A percentile compares a stretch with the other conserved stretches of the same genome.
phyloP scores from a whole-genome alignment of 2,329 filamentous ascomycete species.

The Rachicladosporium sp. region DNA sequence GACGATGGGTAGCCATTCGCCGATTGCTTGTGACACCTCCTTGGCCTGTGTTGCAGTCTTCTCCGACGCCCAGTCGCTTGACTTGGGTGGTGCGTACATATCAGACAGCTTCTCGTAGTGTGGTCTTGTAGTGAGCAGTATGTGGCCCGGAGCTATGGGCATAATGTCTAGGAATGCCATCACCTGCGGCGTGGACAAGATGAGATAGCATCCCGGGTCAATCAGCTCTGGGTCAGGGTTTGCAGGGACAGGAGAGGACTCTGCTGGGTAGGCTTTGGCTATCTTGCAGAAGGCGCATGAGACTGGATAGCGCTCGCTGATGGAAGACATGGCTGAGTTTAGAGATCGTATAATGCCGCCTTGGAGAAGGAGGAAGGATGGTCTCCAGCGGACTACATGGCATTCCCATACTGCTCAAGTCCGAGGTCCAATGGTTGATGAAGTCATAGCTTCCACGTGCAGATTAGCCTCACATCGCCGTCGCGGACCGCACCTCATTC shows the following conservation, averaged over 20 bases:
- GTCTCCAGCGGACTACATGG: too few relatives aligned
- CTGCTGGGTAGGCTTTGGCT: constrained; percentile 35
- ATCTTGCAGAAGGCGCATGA: constrained; percentile 49
- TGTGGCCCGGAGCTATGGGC: constrained; percentile 70
- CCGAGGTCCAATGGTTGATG: too few relatives aligned
- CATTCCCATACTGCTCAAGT: too few relatives aligned
- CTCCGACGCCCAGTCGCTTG: constrained; percentile 9
- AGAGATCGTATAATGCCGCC: too few relatives aligned
- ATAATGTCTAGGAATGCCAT: constrained; percentile 90
- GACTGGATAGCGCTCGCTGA: constrained; percentile 28
- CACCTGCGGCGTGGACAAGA: constrained; percentile 65
- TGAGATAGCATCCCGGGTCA: constrained; percentile 39
- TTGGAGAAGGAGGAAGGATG: too few relatives aligned
- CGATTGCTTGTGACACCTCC: constrained; percentile 19
- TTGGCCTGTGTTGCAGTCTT: constrained; percentile 8
- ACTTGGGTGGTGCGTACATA: constrained; percentile 28
- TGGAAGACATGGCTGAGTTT: constrained; percentile 2
- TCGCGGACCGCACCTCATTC: too few relatives aligned
- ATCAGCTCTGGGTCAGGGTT: constrained; percentile 22
- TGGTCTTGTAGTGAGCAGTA: constrained; percentile 65
- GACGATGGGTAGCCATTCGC: constrained; percentile 54
- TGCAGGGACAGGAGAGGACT: constrained; percentile 16
- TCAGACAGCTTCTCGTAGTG: constrained; percentile 72
- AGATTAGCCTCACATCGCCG: too few relatives aligned
- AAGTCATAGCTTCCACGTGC: too few relatives aligned